Base-by-base conservation (phyloP, 441 rosid species). In the Aleurites moluccanus region DNA sequence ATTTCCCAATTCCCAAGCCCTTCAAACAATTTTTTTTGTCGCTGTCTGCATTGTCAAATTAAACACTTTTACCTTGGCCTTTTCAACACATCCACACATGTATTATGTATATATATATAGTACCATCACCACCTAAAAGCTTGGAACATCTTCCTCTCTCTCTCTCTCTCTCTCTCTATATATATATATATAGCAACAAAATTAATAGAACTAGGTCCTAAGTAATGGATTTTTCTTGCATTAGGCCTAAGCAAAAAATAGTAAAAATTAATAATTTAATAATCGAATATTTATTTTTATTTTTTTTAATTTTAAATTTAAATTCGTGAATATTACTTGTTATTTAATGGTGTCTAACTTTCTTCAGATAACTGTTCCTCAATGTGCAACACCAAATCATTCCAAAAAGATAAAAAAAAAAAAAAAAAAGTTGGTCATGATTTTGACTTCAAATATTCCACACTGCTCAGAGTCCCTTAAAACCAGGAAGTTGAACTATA, bases 21-120 rank as follows among this genome's bases (percentile, higher is more conserved):
- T n/a, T 72, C 40, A 28, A 67, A 60, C 47, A 40, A 6, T 23
- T 9, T 6, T 6, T 38, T 38, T 47, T 73, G 76, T 73, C 69
- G 14, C 13, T 30, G 47, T 47, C 60, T 72, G n/a, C 42, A 71
- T 30, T 20, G 27, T 57, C 50, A 57, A 16, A 53, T 20, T 52
- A 52, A 68, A 53, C 57, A 47, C 57, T 40, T n/a, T 67, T 56
- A 45, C 16, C 40, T 62, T 30, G 47, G 62, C 44, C 67, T 61
- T 61, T 61, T 61, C 56, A 40, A 20, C 35, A 56, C 33, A 5
- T 38, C 40, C 40, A 38, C 14, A 49, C 27, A 16, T 28, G 3
- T 9, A 49, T 56, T n/a, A 7, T 55, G 38, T 38, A 38, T 67
- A 49, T 47, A 49, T 47, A 21, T 10, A 47, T 16, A 15, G 50